Evolutionary conservation across 768 basidiomycete genomes (phyloP).

Genomic region (Nevesoporus exiguus): DNA sequence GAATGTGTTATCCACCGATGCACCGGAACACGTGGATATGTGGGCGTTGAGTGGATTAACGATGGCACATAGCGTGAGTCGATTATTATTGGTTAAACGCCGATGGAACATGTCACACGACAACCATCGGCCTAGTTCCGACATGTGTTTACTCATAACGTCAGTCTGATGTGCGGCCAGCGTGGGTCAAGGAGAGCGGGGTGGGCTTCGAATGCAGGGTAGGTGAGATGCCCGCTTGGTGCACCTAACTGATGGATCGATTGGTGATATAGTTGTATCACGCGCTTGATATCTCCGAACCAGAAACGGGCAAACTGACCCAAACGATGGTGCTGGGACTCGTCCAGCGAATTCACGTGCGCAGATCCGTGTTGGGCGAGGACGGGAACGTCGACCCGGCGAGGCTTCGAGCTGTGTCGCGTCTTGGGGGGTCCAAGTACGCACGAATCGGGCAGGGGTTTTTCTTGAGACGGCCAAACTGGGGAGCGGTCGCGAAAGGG

Average conservation of each 20-base stretch:
- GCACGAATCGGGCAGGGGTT: conserved; percentile 46
- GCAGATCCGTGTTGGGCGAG: conserved; percentile 45
- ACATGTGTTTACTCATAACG: conserved; percentile 11
- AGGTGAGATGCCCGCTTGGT: conserved; percentile 23
- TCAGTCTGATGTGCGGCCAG: conserved; percentile 47
- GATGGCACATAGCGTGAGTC: conserved; percentile 48
- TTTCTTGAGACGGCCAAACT: conserved; percentile 41
- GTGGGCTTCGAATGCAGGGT: conserved; percentile 63
- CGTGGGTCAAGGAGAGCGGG: conserved; percentile 55
- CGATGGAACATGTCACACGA: conserved; percentile 12
- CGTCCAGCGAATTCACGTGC: conserved; percentile 52
- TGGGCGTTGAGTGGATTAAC: conserved; percentile 62
- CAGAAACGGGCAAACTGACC: conserved; percentile 35
- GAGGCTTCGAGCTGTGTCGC: conserved; percentile 47
- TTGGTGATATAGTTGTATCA: conserved; percentile 42
- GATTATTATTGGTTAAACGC: conserved; percentile 3
- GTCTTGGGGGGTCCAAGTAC: conserved; percentile 51
- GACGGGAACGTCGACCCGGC: conserved; percentile 42
- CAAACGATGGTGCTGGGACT: conserved; percentile 50
- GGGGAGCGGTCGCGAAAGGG: conserved; percentile 28
- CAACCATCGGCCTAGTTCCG: neutral
- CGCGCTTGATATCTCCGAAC: conserved; percentile 44
- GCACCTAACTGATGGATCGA: conserved; percentile 16
- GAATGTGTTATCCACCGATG: conserved; percentile 53
- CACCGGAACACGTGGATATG: conserved; percentile 50